Base-by-base conservation (phyloP, 805 yeast genomes). In the Starmerella stigmatis region DNA sequence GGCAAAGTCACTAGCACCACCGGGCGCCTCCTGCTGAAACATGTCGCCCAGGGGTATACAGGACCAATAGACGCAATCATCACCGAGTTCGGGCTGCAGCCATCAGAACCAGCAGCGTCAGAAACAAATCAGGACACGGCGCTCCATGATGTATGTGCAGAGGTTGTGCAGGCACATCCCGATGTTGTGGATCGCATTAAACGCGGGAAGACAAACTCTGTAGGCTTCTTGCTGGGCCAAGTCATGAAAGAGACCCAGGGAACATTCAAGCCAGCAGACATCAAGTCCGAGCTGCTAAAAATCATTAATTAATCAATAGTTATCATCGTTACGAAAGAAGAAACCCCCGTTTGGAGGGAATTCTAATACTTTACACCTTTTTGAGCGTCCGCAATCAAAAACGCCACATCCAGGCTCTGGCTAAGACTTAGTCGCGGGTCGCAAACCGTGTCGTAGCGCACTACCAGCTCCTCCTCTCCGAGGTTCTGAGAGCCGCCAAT, bases 171-270 rank as follows among this genome's bases (percentile, higher is more conserved):
- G 0, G 63, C 64, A 6, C 64, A 81, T 53, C 68, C 68, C 0
- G 74, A 73, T 15, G 73, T 80, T 15, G 83, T 82, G 3, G 63
- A 67, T 16, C 74, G 74, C 41, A 70, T 86, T 22, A 59, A 60
- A 19, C 55, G 64, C 0, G 88, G 86, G 2, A 78, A 78, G 44
- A 76, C 74, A 51, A 74, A 73, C 28, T 75, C 86, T 11, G 56
- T 89, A n/a, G 83, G 86, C 56, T 84, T 69, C 56, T 66, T 92
- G 45, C 72, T 92, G 3, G 97, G 96, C 1, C 75, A 75, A 58
- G 94, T 86, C 16, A 85, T 92, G 94, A 76, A 77, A 56, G 66
- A 71, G 45, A 74, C 85, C 2, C 81, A 78, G 53, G 96, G 96
- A 3, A 72, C 54, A 1, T 44, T 22, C 28, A 46, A 50, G 39